These are phyloP conservation scores for Epichloe hybrida DNA, from an alignment of 2,329 filamentous ascomycete genomes.

Conservation along the genomic window DNA sequence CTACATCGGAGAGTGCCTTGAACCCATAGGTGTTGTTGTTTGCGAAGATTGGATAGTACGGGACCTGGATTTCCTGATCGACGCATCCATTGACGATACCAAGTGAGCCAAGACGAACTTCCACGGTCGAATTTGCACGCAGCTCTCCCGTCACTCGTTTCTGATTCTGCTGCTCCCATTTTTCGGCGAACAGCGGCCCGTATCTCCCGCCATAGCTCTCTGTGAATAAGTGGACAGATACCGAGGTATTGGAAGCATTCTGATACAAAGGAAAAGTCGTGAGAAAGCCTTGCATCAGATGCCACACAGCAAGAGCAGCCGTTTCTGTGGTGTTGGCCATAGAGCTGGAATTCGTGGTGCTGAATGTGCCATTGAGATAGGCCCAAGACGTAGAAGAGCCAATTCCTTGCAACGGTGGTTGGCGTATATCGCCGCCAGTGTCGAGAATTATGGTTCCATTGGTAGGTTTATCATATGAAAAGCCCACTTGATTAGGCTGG, in stretches of 20 bases:
- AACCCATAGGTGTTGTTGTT: constrained; percentile 55
- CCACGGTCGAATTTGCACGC: constrained; percentile 35
- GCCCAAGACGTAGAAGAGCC: constrained; percentile 16
- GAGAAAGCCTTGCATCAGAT: constrained; percentile 50
- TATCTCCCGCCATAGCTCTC: constrained; percentile 62
- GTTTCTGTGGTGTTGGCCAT: constrained; percentile 43
- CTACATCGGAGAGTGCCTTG: constrained; percentile 37
- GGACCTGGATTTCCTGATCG: constrained; percentile 48
- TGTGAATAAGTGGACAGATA: constrained; percentile 51
- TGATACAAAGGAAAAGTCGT: constrained; percentile 44
- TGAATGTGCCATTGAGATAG: constrained; percentile 52
- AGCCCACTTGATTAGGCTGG: constrained; percentile 56
- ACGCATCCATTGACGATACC: constrained; percentile 62
- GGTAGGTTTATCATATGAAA: constrained; percentile 50
- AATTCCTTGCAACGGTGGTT: constrained; percentile 11
- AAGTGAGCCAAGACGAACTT: constrained; percentile 47
- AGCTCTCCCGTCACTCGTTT: constrained; percentile 36
- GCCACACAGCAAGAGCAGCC: constrained; percentile 49
- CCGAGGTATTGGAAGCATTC: constrained; percentile 30
- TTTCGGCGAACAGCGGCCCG: constrained; percentile 47
- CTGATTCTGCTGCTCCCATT: constrained; percentile 48
- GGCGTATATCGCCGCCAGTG: constrained; percentile 21
- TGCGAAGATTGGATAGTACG: constrained; percentile 43
- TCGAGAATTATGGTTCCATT: constrained; percentile 45
- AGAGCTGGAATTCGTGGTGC: constrained; percentile 31